Conservation (phyloP, 345 rosid species). For the Camelina sativa region DNA sequence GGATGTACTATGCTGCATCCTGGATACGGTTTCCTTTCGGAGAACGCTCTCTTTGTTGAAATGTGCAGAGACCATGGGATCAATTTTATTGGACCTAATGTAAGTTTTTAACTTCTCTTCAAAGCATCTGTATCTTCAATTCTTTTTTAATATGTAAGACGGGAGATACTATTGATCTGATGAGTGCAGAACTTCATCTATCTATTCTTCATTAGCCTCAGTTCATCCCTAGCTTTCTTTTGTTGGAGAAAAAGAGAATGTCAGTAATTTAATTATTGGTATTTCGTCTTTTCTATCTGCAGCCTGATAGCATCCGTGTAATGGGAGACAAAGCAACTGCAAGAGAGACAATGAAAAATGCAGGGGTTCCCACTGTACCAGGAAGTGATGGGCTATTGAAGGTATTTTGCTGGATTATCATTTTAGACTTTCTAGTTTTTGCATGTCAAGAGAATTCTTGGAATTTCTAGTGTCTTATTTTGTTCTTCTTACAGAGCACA, state of each 20-base stretch:
- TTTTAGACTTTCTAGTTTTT: conserved; percentile 13
- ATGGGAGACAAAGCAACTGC: conserved; percentile 99
- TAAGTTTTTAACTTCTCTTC: conserved; percentile 43
- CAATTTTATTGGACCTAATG: conserved; percentile 97
- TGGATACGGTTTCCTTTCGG: conserved; percentile 98
- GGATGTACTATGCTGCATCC: conserved; percentile 98
- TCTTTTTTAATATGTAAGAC: background rate
- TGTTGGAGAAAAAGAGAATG: too few species aligned
- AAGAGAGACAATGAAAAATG: conserved; percentile 98
- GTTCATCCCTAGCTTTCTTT: too few species aligned
- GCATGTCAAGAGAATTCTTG: background rate
- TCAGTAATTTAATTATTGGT: background rate
- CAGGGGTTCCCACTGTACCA: conserved; percentile 98
- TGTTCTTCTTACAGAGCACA: conserved; percentile 61
- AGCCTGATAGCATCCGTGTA: conserved; percentile 96
- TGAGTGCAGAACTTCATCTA: too few species aligned
- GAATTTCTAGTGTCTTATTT: background rate
- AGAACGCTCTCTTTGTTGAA: conserved; percentile 93
- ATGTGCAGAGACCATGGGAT: conserved; percentile 96
- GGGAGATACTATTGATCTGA: background rate
- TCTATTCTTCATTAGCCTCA: too few species aligned
- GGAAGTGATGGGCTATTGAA: conserved; percentile 95
- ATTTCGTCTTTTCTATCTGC: conserved; percentile 34
- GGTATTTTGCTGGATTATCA: conserved; percentile 49
- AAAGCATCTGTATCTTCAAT: background rate